Evolutionary conservation across 495 filamentous ascomycete species (phyloP), one percentile per base, ranked within the genome.

Genomic region (Penicillium turbatum): DNA sequence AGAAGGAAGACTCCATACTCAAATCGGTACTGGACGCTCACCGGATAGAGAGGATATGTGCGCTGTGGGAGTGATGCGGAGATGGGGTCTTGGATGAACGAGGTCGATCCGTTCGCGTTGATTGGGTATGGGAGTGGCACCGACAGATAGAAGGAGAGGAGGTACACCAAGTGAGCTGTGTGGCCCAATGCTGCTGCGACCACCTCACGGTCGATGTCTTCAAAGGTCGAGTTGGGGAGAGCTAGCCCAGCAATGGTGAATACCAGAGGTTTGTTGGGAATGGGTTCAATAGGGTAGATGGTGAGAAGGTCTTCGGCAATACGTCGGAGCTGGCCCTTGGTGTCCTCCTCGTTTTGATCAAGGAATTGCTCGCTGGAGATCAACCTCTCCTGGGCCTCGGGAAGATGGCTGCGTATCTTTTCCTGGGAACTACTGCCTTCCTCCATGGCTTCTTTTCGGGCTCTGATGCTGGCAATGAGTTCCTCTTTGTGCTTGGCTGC

Each of bases 1-100:
- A 98, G 75, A 10, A 97, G 70, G 58, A 97, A 98, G 56, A 96
- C 90, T 5, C 78, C 93, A 72, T 97, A 98, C 56, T 97, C 92
- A 64, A 97, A 96, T 9, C 92, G 82, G 62, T 88, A 96, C 27
- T 86, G 79, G 6, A 91, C 83, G 11, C 82, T 84, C 52, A 88
- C 86, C 31, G 86, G 78, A 66, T 88, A 90, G 0, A 98, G 78
- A 2, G 92, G 93, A 64, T 89, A 95, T 2, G 82, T 85, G 16
- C 87, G 79, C 47, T 84, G 81, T 6, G 82, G 76, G 5, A 90
- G 78, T n/a, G 66, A 64, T 6, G 82, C 73, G 38, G 82, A 86
- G 48, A 98, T 85, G 7, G 85, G 85, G 62, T 98, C 93, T 48
- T 83, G 80, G 48, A 97, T 87, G 45, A 83, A 81, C 17, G 86